Conservation (phyloP, 306 rosid genomes). For the Malus fusca region DNA sequence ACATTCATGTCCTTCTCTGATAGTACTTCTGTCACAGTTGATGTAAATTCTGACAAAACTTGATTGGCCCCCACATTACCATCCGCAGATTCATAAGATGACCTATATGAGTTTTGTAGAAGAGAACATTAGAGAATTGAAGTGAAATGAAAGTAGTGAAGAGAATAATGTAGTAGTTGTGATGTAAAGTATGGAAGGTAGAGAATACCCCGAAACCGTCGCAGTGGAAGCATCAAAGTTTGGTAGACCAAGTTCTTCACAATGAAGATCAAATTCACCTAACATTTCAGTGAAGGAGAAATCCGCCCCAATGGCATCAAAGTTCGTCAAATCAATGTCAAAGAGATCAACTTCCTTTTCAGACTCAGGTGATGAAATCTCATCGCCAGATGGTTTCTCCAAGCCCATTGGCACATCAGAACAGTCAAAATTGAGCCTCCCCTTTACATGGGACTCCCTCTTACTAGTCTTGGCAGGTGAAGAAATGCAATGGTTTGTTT, state of each 20-base stretch:
- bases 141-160: neutral
- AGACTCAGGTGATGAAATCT: slow-evolving; percentile 39
- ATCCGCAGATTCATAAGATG: slow-evolving; percentile 34
- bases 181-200: slow-evolving; percentile 9
- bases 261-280: slow-evolving; percentile 47
- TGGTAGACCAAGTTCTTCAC: slow-evolving; percentile 44
- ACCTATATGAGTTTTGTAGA: slow-evolving; percentile 23
- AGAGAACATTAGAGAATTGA: slow-evolving; percentile 4
- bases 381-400: slow-evolving; percentile 27
- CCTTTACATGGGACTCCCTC: slow-evolving; percentile 59
- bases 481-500: slow-evolving; percentile 60
- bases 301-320: slow-evolving; percentile 53
- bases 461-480: slow-evolving; percentile 42
- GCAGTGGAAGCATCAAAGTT: slow-evolving; percentile 24
- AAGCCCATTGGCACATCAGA: slow-evolving; percentile 30
- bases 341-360: slow-evolving; percentile 40
- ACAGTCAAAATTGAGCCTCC: slow-evolving; percentile 64
- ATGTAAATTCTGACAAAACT: slow-evolving; percentile 43
- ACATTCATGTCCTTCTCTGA: slow-evolving; percentile 37
- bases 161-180: neutral
- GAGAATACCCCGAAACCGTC: slow-evolving; percentile 54
- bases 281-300: slow-evolving; percentile 65
- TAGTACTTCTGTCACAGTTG: slow-evolving; percentile 46
- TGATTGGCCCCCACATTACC: slow-evolving; percentile 27
- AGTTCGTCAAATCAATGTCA: slow-evolving; percentile 47